Percentiles rank a stretch among this genome's conserved stretches.
Conservation (phyloP, 2,329 filamentous ascomycete species). For the Nemania sp. region DNA sequence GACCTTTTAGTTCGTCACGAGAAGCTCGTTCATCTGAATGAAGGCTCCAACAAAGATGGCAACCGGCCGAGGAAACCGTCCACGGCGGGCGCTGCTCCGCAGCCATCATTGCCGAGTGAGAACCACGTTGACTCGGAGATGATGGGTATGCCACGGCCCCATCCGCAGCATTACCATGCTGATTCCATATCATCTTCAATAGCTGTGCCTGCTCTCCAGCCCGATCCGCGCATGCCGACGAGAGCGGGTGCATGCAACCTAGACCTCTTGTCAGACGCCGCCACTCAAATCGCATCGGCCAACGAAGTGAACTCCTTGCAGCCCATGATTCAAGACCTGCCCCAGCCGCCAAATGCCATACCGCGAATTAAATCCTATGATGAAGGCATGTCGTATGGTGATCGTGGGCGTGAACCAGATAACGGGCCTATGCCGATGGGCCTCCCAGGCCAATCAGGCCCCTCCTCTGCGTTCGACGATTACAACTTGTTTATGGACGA, state of each 20-base stretch:
- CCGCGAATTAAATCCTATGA: constrained; percentile 54
- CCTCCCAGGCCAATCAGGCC: constrained; percentile 44
- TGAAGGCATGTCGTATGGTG: constrained; percentile 52
- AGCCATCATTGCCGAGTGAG: constrained; percentile 53
- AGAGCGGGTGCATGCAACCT: constrained; percentile 58
- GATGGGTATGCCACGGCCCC: constrained; percentile 47
- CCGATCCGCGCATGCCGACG: constrained; percentile 51
- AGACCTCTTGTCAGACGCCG: constrained; percentile 62
- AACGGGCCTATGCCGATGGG: constrained; percentile 46
- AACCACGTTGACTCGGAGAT: constrained; percentile 51
- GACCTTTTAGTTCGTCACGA: constrained; percentile 66
- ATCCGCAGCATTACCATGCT: constrained; percentile 46
- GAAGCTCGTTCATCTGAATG: constrained; percentile 66
- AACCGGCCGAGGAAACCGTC: constrained; percentile 56
- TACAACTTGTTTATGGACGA: constrained; percentile 65
- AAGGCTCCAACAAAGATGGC: constrained; percentile 57
- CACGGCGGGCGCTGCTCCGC: constrained; percentile 45
- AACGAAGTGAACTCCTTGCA: constrained; percentile 58
- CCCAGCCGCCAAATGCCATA: constrained; percentile 46
- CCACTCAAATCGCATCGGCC: constrained; percentile 55
- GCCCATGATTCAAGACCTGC: constrained; percentile 52
- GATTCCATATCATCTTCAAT: constrained; percentile 44
- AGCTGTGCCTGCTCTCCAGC: constrained; percentile 45
- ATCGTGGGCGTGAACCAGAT: constrained; percentile 52
- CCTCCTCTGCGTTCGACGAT: constrained; percentile 52